A percentile compares a stretch with the other conserved stretches of the same genome.
phyloP scores from a whole-genome alignment of 495 filamentous ascomycete genomes.

The Cercophora newfieldiana region DNA sequence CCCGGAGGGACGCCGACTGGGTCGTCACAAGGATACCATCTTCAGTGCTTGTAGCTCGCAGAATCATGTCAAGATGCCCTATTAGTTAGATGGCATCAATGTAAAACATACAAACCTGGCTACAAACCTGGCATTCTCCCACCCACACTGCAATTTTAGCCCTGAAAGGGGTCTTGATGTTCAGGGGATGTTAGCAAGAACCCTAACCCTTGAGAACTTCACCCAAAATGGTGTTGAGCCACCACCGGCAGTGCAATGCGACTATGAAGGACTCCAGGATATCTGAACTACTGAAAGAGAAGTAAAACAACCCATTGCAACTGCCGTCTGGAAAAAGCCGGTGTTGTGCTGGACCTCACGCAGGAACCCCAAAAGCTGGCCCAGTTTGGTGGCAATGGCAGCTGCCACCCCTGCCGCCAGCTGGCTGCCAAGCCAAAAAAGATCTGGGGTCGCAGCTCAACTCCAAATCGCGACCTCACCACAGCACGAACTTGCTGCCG shows the following conservation, averaged over 20 bases:
- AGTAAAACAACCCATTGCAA: too few species aligned
- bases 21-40: background rate
- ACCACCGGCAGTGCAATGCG: too few species aligned
- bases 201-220: conserved; percentile 11
- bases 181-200: background rate
- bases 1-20: too few species aligned
- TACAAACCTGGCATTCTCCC: background rate
- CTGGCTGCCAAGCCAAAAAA: conserved; percentile 1
- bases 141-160: background rate
- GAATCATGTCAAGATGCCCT: background rate
- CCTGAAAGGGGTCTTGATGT: background rate
- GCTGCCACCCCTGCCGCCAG: conserved; percentile 12
- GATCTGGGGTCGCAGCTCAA: background rate
- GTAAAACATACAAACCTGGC: background rate
- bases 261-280: too few species aligned
- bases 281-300: too few species aligned
- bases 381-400: background rate
- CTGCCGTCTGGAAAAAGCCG: too few species aligned
- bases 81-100: background rate
- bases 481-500: background rate
- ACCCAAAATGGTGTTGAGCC: too few species aligned
- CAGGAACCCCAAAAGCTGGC: too few species aligned
- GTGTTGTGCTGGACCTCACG: too few species aligned
- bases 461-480: conserved; percentile 13
- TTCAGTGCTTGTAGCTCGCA: background rate